phyloP scores from a whole-genome alignment of 106 monocot genomes.

The Ottelia alismoides region DNA sequence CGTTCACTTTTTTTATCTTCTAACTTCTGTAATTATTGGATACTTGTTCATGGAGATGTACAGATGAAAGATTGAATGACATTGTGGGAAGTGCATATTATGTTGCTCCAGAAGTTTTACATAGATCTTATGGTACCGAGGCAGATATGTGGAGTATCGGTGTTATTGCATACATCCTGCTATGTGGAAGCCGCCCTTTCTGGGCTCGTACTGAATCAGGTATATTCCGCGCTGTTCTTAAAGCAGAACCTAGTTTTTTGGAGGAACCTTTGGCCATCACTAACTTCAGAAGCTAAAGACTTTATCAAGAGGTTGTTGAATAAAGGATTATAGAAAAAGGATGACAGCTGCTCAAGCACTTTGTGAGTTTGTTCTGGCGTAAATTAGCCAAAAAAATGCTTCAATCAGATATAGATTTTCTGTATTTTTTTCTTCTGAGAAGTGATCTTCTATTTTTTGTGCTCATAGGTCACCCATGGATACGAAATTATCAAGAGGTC shows the following conservation, averaged over 20 bases:
- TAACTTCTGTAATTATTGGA: background rate
- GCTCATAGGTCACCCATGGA: conserved; percentile 81
- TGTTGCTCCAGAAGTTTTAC: conserved; percentile 29
- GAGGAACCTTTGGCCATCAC: conserved; percentile 77
- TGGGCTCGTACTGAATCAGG: conserved; percentile 87
- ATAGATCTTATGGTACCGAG: conserved; percentile 80
- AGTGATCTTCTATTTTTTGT: too few relatives aligned
- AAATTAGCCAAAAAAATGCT: background rate
- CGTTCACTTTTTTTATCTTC: too few relatives aligned
- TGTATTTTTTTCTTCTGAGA: too few relatives aligned
- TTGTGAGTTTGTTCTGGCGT: conserved; percentile 4
- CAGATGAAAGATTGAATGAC: conserved; percentile 88
- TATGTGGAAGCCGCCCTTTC: conserved; percentile 80
- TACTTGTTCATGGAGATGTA: background rate
- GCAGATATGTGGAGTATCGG: conserved; percentile 96
- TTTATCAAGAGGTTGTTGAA: conserved; percentile 62
- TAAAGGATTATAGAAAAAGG: conserved; percentile 39
- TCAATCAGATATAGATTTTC: too few relatives aligned
- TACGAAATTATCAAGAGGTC: conserved; percentile 35
- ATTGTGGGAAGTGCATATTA: conserved; percentile 29
- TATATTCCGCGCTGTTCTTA: conserved; percentile 72
- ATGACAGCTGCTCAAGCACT: conserved; percentile 21
- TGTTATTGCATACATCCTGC: conserved; percentile 79
- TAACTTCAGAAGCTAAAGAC: conserved; percentile 53
- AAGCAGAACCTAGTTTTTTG: conserved; percentile 63